phyloP scores from a whole-genome alignment of 495 filamentous ascomycete species.

The Penicillium pulvis region DNA sequence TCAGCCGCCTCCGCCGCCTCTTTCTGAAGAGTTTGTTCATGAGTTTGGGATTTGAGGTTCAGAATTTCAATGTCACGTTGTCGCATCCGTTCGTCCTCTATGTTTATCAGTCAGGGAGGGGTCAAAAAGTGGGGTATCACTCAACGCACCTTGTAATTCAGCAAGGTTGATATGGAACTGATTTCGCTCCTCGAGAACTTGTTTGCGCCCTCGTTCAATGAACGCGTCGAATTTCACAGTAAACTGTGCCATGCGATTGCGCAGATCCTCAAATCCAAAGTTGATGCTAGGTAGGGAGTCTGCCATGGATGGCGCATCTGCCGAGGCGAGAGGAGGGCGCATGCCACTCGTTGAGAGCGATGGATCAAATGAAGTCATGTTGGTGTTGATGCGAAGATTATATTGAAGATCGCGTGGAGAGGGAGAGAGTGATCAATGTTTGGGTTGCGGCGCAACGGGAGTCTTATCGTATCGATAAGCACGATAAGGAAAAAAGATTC shows the following conservation, averaged over 20 bases:
- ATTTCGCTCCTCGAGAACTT: conserved; percentile 89
- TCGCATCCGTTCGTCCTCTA: conserved; percentile 90
- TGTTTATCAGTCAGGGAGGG: conserved; percentile 23
- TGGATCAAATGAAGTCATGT: conserved; percentile 66
- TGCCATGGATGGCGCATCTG: conserved; percentile 65
- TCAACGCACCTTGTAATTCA: conserved; percentile 76
- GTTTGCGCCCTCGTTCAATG: conserved; percentile 86
- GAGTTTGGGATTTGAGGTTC: conserved; percentile 70
- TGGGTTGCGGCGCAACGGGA: conserved; percentile 38
- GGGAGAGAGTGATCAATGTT: conserved; percentile 1
- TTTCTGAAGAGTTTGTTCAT: conserved; percentile 79
- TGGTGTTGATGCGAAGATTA: not conserved
- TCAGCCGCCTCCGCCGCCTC: conserved; percentile 86
- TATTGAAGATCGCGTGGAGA: not conserved
- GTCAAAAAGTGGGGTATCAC: not conserved
- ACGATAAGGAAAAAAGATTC: conserved; percentile 28
- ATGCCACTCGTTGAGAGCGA: conserved; percentile 73
- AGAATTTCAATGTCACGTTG: conserved; percentile 85
- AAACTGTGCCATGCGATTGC: conserved; percentile 92
- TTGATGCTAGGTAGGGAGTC: conserved; percentile 87
- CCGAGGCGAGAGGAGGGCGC: conserved; percentile 64
- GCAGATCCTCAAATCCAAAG: conserved; percentile 95
- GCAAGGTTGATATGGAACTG: conserved; percentile 88
- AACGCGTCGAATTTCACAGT: conserved; percentile 90
- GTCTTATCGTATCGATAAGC: conserved; percentile 16